Percentiles rank a stretch among this genome's conserved stretches.
phyloP scores from a whole-genome alignment of 2,329 filamentous ascomycete genomes.

The Alternaria sp. region DNA sequence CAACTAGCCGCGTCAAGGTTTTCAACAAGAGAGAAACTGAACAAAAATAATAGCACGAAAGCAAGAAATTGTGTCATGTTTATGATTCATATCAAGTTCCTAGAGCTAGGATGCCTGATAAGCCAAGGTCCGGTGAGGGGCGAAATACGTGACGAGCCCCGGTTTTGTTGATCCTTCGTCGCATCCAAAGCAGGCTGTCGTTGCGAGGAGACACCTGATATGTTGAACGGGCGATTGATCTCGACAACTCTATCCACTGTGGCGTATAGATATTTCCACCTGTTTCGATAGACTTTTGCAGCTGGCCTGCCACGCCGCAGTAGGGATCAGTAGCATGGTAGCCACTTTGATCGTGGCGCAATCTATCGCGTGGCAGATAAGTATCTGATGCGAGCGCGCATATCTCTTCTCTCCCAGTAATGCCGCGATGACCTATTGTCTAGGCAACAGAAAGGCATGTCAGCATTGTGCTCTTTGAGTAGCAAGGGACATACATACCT shows the following conservation, averaged over 20 bases:
- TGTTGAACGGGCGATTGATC: not conserved
- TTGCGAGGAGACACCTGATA: not conserved
- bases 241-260: not conserved
- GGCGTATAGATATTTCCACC: not conserved
- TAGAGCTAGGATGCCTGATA: not conserved
- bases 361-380: too few relatives aligned
- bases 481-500: constrained; percentile 2
- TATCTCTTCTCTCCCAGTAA: not conserved
- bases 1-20: not conserved
- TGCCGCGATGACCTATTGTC: not conserved
- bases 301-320: not conserved
- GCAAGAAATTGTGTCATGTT: not conserved
- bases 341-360: not conserved
- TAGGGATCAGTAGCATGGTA: not conserved
- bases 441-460: not conserved
- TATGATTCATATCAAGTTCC: not conserved
- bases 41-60: not conserved
- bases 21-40: not conserved
- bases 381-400: not conserved
- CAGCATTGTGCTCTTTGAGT: not conserved
- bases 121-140: constrained; percentile 2
- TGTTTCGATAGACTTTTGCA: not conserved
- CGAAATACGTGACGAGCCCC: not conserved
- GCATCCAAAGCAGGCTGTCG: not conserved
- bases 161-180: not conserved